Evolutionary conservation across 2,329 filamentous ascomycete genomes (phyloP).

Genomic region (Fusarium gaditjirri): DNA sequence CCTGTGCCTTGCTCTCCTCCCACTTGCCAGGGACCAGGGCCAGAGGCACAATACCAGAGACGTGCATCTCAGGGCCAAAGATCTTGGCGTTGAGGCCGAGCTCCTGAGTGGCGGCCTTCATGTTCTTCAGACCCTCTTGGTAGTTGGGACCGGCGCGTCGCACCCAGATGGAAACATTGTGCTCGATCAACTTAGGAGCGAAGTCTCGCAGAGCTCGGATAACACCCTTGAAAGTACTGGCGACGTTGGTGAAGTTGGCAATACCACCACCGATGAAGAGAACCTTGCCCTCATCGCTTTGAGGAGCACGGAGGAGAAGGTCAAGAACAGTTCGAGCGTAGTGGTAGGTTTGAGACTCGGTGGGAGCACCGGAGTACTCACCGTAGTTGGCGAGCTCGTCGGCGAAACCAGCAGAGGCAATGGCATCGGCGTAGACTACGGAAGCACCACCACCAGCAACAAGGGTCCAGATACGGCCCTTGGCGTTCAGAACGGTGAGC

Average conservation of each 20-base stretch:
- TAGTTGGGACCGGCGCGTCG: slow-evolving; percentile 91
- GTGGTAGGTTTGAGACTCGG: slow-evolving; percentile 99
- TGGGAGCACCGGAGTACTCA: slow-evolving; percentile 98
- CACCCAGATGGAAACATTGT: slow-evolving; percentile 99
- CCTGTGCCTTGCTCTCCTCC: slow-evolving; percentile 69
- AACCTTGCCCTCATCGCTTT: slow-evolving; percentile 91
- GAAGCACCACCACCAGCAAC: slow-evolving; percentile 99
- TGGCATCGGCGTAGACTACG: slow-evolving; percentile 98
- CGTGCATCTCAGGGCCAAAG: slow-evolving; percentile 87
- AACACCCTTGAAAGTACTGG: slow-evolving; percentile 99
- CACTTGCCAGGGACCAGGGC: slow-evolving; percentile 77
- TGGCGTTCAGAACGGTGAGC: slow-evolving; percentile 92
- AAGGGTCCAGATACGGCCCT: slow-evolving; percentile 95
- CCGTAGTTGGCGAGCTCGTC: slow-evolving; percentile 99
- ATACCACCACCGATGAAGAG: slow-evolving; percentile 99
- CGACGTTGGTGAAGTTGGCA: slow-evolving; percentile 99
- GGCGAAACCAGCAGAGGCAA: slow-evolving; percentile 94
- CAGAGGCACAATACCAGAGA: slow-evolving; percentile 94
- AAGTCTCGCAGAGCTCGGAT: slow-evolving; percentile 96
- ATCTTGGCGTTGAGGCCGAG: slow-evolving; percentile 79
- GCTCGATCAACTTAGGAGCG: slow-evolving; percentile 85
- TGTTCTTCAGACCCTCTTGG: slow-evolving; percentile 99
- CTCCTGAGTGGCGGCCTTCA: slow-evolving; percentile 95
- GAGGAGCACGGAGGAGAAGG: slow-evolving; percentile 92
- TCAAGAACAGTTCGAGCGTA: slow-evolving; percentile 97